A percentile compares a stretch with the other conserved stretches of the same genome.
phyloP scores from a whole-genome alignment of 2,329 filamentous ascomycete species.

The Venturia asperata region DNA sequence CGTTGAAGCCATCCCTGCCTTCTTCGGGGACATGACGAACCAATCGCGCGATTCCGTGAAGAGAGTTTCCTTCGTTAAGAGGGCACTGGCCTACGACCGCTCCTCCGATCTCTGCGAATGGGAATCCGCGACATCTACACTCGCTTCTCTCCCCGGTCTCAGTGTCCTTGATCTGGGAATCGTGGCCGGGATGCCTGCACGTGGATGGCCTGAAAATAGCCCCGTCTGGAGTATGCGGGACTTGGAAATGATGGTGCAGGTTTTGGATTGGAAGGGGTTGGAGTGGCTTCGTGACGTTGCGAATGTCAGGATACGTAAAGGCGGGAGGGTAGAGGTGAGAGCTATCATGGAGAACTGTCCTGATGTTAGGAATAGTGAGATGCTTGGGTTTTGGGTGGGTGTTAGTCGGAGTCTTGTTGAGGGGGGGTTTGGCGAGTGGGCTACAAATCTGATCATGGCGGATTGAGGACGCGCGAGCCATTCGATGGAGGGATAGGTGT shows the following conservation, averaged over 20 bases:
- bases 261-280: slow-evolving; percentile 27
- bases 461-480: background rate
- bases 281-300: slow-evolving; percentile 54
- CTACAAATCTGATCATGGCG: slow-evolving; percentile 35
- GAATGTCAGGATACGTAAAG: slow-evolving; percentile 41
- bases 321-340: slow-evolving; percentile 42
- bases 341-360: slow-evolving; percentile 50
- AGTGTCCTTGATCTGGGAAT: slow-evolving; percentile 44
- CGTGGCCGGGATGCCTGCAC: slow-evolving; percentile 46
- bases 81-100: slow-evolving; percentile 46
- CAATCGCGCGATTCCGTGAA: slow-evolving; percentile 42
- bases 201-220: slow-evolving; percentile 44
- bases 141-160: slow-evolving; percentile 39
- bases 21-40: slow-evolving; percentile 51
- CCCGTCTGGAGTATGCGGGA: slow-evolving; percentile 41
- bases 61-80: slow-evolving; percentile 49
- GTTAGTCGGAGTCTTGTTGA: slow-evolving; percentile 53
- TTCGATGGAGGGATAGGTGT: background rate
- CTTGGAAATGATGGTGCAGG: slow-evolving; percentile 36
- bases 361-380: slow-evolving; percentile 43
- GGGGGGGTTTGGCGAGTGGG: slow-evolving; percentile 48
- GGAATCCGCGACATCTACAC: slow-evolving; percentile 45
- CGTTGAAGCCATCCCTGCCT: slow-evolving; percentile 54
- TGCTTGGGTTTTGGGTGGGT: slow-evolving; percentile 52
- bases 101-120: slow-evolving; percentile 52